phyloP scores from a whole-genome alignment of 1,139 yeast genomes.

The Protomyces arabidopsidicola region DNA sequence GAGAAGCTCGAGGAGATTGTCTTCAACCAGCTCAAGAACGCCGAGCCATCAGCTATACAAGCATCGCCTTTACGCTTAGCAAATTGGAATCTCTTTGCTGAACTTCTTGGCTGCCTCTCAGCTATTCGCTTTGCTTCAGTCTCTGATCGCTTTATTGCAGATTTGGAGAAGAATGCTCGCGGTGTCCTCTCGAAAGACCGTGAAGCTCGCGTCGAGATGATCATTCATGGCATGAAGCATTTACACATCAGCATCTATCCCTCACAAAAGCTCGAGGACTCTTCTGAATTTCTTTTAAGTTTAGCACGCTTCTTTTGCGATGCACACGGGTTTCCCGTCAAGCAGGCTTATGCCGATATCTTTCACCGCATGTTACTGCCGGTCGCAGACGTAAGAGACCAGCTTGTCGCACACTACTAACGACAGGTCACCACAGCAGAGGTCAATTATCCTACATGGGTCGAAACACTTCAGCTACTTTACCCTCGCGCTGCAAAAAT shows the following conservation, averaged over 20 bases:
- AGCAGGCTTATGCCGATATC: slow-evolving; percentile 78
- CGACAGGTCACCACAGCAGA: slow-evolving; percentile 72
- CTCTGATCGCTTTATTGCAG: slow-evolving; percentile 89
- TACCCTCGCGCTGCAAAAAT: slow-evolving; percentile 51
- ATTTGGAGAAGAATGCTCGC: slow-evolving; percentile 57
- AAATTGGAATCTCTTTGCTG: slow-evolving; percentile 91
- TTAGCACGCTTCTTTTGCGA: slow-evolving; percentile 73
- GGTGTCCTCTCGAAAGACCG: slow-evolving; percentile 51
- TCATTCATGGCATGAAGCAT: slow-evolving; percentile 88
- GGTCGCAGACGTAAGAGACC: slow-evolving; percentile 50
- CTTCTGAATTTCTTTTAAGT: slow-evolving; percentile 82
- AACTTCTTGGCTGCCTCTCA: slow-evolving; percentile 85
- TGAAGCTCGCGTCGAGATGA: slow-evolving; percentile 67
- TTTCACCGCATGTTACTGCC: slow-evolving; percentile 70
- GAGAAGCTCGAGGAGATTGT: slow-evolving; percentile 88
- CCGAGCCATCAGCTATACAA: slow-evolving; percentile 68
- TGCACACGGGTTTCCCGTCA: slow-evolving; percentile 59
- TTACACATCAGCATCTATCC: slow-evolving; percentile 74
- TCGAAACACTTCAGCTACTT: slow-evolving; percentile 64
- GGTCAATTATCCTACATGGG: slow-evolving; percentile 94
- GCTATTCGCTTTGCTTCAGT: slow-evolving; percentile 76
- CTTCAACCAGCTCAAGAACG: slow-evolving; percentile 79
- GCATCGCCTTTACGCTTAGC: slow-evolving; percentile 75
- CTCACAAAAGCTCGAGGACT: slow-evolving; percentile 81
- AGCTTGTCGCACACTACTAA: neutral